Base-by-base conservation (phyloP, 805 yeast genomes). In the Wickerhamiella musiphila region DNA sequence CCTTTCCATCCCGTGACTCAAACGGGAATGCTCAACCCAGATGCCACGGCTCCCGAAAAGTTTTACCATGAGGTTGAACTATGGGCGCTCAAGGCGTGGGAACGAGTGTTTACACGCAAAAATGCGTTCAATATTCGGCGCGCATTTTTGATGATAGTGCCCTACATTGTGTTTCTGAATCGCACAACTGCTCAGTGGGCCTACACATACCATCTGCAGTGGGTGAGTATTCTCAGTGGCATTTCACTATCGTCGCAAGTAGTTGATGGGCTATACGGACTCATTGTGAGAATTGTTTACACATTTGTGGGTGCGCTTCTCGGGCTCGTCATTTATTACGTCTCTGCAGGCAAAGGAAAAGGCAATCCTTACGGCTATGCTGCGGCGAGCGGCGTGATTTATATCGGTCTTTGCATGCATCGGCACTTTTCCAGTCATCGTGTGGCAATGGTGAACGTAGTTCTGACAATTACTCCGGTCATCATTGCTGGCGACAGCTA, bases 271-370 rank as follows among this genome's bases (percentile, higher is more conserved):
- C 26, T 48, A 2, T 51, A 51, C 23, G 48, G 49, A 1, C 38
- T 50, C 15, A 21, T 46, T 1, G 31, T 43, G 12, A 43, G 52
- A 16, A 28, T 52, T 8, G 28, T 43, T 10, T 49, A 39, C 34
- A 48, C 54, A 2, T 45, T 54, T 23, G 23, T 45, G 21, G 57
- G 56, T 3, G 40, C 51, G 18, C 31, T 51, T 5, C 31, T 48
- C 4, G 58, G 53, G 1, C 41, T 54, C 47, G 49, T 49, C 4
- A 47, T 40, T 4, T 55, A 58, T 58, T 55, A 55, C 32, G 52
- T 55, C 12, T 42, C 48, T 3, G 35, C 52, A 2, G 57, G 57
- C 3, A 33, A 35, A 10, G 58, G 59, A 7, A 13, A 32, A 1
- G 58, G 59, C 2, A 54, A 52, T 28, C 44, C 46, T 0, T 51